Base-by-base conservation (phyloP, 345 rosid species). In the Brassica carinata region DNA sequence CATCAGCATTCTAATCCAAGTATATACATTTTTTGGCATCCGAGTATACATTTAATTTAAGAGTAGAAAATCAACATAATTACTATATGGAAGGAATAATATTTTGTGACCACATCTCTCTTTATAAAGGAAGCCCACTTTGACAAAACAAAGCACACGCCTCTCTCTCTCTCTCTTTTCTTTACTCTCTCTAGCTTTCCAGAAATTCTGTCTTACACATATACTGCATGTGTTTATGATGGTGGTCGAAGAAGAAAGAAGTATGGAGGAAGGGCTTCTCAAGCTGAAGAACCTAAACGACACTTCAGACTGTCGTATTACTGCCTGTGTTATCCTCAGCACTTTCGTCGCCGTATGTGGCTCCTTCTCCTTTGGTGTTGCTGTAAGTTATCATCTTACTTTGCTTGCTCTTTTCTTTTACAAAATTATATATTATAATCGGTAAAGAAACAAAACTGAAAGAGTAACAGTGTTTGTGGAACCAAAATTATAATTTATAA, bases 291-390 rank as follows among this genome's bases (percentile, higher is more conserved):
- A 64, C 5, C 72, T 1, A 75, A 81, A 75, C 80, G 80, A 70
- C 55, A 14, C 48, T 2, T 75, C 62, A 2, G 23, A 5, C 6
- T 38, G 80, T 75, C 80, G 83, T 81, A 40, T 81, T 30, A 81
- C 80, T 36, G 76, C 68, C 0, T 75, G 63, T 64, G 80, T 75
- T 69, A 14, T 81, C 19, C 10, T 75, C 53, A 81, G 83, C 67
- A 75, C 83, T 71, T 64, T 70, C 4, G 72, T 75, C 7, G 62
- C 83, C 3, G 68, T 81, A 1, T 81, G 76, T 75, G 62, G 62
- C n/a, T 81, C 83, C 67, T 81, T 81, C 71, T 75, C 79, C 68
- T 64, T 75, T 70, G 83, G 83, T 55, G 67, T 75, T 40, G 71
- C 83, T 2, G 83, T 81, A 1, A 64, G 80, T 75, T 55, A 45